Evolutionary conservation across 176 grass and related monocot species (phyloP).

Genomic region (Oryza australiensis): DNA sequence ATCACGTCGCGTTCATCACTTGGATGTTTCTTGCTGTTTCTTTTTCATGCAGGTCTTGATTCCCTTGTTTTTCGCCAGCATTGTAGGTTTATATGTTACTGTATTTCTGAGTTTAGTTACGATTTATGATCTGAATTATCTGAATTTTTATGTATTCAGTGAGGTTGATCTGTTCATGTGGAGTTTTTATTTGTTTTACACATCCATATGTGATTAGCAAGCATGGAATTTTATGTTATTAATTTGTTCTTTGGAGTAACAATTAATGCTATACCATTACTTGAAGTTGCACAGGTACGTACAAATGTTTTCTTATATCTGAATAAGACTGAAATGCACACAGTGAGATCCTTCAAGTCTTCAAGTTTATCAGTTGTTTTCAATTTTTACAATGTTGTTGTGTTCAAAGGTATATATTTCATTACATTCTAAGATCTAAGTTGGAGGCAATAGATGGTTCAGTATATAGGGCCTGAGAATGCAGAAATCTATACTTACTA

Average conservation of each 20-base stretch:
- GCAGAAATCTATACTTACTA: neutral
- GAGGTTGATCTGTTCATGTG: neutral
- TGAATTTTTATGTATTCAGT: neutral
- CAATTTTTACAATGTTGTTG: neutral
- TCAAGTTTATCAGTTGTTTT: neutral
- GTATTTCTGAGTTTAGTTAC: neutral
- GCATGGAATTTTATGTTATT: neutral
- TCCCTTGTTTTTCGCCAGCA: neutral
- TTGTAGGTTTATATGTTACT: neutral
- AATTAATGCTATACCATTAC: neutral
- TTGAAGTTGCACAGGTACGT: neutral
- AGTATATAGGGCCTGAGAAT: neutral
- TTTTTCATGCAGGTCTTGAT: neutral
- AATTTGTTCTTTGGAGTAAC: neutral
- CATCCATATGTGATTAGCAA: neutral
- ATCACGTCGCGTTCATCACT: constrained; percentile 36
- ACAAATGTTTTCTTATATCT: neutral
- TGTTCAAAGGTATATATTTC: neutral
- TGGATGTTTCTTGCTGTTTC: neutral
- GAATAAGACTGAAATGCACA: neutral
- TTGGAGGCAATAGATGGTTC: neutral
- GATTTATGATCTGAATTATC: neutral
- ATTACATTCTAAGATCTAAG: neutral
- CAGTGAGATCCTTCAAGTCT: neutral
- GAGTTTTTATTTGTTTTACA: neutral